Conservation (phyloP, 441 rosid species). For the Euphorbia schlechtendalii region DNA sequence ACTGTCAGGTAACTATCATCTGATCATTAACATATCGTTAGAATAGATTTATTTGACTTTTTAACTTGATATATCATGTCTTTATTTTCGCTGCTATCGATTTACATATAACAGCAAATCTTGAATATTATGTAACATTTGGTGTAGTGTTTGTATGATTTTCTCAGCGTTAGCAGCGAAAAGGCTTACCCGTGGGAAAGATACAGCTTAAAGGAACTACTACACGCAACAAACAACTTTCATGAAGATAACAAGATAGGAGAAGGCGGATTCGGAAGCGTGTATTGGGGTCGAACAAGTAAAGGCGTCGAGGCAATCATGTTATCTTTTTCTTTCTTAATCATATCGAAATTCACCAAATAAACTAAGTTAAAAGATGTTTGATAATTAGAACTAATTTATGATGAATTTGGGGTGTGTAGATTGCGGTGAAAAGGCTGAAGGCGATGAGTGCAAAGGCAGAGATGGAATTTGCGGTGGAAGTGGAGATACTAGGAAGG, state of each 20-base stretch:
- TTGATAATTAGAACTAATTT: too few relatives aligned
- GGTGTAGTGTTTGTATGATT: too few relatives aligned
- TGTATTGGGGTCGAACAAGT: conserved; percentile 93
- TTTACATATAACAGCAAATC: too few relatives aligned
- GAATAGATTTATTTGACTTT: neutral
- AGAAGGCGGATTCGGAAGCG: conserved; percentile 91
- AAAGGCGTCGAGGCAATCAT: conserved; percentile 70
- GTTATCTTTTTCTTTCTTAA: neutral
- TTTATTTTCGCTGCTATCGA: too few relatives aligned
- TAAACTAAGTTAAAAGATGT: too few relatives aligned
- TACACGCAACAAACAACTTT: conserved; percentile 79
- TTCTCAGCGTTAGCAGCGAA: conserved; percentile 19
- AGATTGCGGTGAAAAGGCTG: conserved; percentile 93
- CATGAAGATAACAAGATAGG: conserved; percentile 93
- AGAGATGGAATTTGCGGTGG: conserved; percentile 78
- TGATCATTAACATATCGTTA: too few relatives aligned
- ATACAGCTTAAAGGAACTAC: conserved; percentile 73
- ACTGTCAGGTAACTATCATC: conserved; percentile 18
- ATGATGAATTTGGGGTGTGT: neutral
- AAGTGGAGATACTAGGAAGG: conserved; percentile 83
- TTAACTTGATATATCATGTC: neutral
- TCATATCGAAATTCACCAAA: too few relatives aligned
- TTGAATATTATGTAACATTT: too few relatives aligned
- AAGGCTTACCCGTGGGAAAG: conserved; percentile 61
- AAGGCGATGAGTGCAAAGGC: conserved; percentile 87